Percentiles rank a stretch among this genome's conserved stretches.
Conservation (phyloP, 2,329 filamentous ascomycete genomes). For the Alternaria brassicicola region DNA sequence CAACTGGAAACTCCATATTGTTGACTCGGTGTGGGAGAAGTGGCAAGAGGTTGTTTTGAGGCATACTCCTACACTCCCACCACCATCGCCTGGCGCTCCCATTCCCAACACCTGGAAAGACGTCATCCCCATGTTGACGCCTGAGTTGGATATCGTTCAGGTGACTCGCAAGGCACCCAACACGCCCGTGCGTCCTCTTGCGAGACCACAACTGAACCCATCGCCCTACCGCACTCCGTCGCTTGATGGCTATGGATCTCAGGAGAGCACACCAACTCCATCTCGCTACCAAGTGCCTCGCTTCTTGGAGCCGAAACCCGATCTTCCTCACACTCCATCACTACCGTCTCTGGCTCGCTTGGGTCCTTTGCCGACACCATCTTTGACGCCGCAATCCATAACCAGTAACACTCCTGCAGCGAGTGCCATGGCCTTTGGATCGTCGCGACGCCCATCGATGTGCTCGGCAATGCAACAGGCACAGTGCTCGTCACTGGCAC, state of each 20-base stretch:
- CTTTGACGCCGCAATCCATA: constrained; percentile 63
- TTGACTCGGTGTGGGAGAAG: constrained; percentile 83
- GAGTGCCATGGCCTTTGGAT: constrained; percentile 58
- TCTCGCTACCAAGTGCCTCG: constrained; percentile 51
- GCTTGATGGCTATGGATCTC: constrained; percentile 40
- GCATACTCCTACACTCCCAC: constrained; percentile 69
- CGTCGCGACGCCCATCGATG: constrained; percentile 62
- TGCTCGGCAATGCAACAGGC: constrained; percentile 64
- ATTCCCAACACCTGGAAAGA: constrained; percentile 52
- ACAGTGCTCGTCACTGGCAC: constrained; percentile 60
- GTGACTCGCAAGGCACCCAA: constrained; percentile 43
- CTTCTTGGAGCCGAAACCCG: constrained; percentile 59
- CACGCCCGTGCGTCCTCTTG: constrained; percentile 32
- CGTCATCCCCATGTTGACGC: constrained; percentile 62
- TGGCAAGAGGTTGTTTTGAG: constrained; percentile 94
- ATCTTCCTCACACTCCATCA: constrained; percentile 60
- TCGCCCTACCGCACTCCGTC: constrained; percentile 32
- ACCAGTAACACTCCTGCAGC: constrained; percentile 65
- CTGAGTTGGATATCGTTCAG: constrained; percentile 60
- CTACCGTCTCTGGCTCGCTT: constrained; percentile 62
- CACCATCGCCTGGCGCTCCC: constrained; percentile 47
- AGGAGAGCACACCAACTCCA: constrained; percentile 54
- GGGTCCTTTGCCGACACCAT: constrained; percentile 65
- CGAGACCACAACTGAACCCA: constrained; percentile 32
- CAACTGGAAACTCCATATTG: constrained; percentile 93